Evolutionary conservation across 345 rosid genomes (phyloP).

Genomic region (Carallia brachiata): DNA sequence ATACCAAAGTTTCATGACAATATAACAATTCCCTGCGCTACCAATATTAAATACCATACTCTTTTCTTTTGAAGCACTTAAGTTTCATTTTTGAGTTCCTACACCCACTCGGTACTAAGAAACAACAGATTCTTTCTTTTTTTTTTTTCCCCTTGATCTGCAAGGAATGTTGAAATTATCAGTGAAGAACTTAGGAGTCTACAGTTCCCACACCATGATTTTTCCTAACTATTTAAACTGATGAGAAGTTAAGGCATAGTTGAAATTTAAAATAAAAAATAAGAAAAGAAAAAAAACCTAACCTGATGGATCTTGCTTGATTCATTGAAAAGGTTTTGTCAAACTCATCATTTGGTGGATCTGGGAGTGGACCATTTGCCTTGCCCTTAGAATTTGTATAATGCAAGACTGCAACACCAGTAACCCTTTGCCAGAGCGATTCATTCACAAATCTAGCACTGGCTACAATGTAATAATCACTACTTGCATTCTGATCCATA

Average conservation of each 20-base stretch:
- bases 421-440: constrained; percentile 84
- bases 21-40: background rate
- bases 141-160: background rate
- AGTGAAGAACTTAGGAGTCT: background rate
- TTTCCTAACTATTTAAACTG: background rate
- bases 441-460: constrained; percentile 92
- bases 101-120: too few species aligned
- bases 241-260: background rate
- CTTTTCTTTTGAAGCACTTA: too few species aligned
- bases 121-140: too few species aligned
- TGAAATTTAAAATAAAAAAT: constrained; percentile 4
- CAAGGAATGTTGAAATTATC: background rate
- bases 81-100: too few species aligned
- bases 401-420: constrained; percentile 88
- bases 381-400: constrained; percentile 95
- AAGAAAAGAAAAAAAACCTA: too few species aligned
- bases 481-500: constrained; percentile 94
- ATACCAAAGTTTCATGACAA: background rate
- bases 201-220: background rate
- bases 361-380: constrained; percentile 85
- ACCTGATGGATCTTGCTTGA: constrained; percentile 99
- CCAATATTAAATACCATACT: too few species aligned
- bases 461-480: constrained; percentile 97
- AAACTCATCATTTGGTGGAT: constrained; percentile 70
- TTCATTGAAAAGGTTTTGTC: constrained; percentile 98